Evolutionary conservation across 176 grass and related monocot species (phyloP), one percentile per base, ranked within the genome.

Genomic region (Triticum timopheevii): DNA sequence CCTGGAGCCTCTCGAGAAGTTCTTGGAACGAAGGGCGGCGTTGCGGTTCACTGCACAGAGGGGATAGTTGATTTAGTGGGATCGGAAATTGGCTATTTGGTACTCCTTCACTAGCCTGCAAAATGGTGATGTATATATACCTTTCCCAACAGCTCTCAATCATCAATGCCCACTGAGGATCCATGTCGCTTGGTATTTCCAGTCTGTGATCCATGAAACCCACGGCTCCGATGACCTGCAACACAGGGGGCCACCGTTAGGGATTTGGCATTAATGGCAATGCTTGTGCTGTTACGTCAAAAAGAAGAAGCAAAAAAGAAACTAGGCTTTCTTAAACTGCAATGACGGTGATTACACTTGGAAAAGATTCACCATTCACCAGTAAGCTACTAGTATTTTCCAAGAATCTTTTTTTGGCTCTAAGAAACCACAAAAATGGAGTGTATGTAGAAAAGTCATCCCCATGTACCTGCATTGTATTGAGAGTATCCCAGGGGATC

Each of bases 401-500:
- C 47, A 49, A 49, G 47, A 49, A 49, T 49, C 13, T 5, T 49
- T 49, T 49, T 49, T 15, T 49, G 47, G 47, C 13, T 49, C 47
- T 15, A 49, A 49, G 47, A 49, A 49, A 15, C 13, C 47, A 49
- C 47, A 49, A 16, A 49, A 49, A 49, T 49, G 47, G 47, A 49
- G 47, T 49, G 0, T 49, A 15, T 49, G 40, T 44, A 44, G 40
- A 44, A 44, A 44, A 44, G 42, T 12, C 10, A 44, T 44, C 42
- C 12, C 10, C 10, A 3, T 3, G 10, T 44, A 44, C 95, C 93
- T 97, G 95, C 83, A 95, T 92, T 13, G 89, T 87, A 87, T 97
- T 97, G 80, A 95, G 89, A 88, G 95, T 90, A 67, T 93, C 93
- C 95, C 95, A 97, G 24, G 95, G 95, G 80, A 97, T 97, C 88